Base-by-base conservation (phyloP, 345 rosid species). In the Durio zibethinus region DNA sequence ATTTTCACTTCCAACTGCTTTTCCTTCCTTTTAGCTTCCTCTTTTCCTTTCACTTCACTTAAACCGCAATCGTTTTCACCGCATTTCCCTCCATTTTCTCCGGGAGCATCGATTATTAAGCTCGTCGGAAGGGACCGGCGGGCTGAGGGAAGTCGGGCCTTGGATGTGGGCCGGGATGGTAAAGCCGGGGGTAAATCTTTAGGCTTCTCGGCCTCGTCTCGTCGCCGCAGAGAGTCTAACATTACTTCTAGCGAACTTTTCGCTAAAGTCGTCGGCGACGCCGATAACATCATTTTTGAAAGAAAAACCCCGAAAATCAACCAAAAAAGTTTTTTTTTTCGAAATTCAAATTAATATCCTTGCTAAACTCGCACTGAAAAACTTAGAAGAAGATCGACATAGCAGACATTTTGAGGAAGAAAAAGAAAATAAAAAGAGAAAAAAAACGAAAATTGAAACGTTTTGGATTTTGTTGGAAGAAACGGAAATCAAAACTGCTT, bases 221-320 rank as follows among this genome's bases (percentile, higher is more conserved):
- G 88, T 81, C 83, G 83, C 72, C 94, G 85, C 47, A 96, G 88
- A 14, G 95, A 89, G 38, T 92, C 98, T 38, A 96, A 81, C 99
- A 96, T 96, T 87, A 88, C 99, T 89, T 96, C 99, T 29, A 96
- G 80, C n/a, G 99, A 96, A 86, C 98, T 93, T 79, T 89, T 91
- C 63, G 86, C 87, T 79, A 87, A 73, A 10, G 83, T 76, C 14
- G 85, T 64, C 4, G 97, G 97, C 48, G 98, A 91, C 40, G 93
- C 85, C 11, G 99, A 93, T 77, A 96, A 73, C 97, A 92, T 96
- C 90, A 89, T 94, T 50, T 21, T 62, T 21, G 1, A 2, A 52
- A 23, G 12, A 4, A n/a, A 62, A 16, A 60, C 29, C 20, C 31
- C 59, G 9, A 74, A 20, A 59, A 75, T 20, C 43, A 3, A 63